Conservation (phyloP, 1,139 yeast genomes). For the Taphrina pruni region DNA sequence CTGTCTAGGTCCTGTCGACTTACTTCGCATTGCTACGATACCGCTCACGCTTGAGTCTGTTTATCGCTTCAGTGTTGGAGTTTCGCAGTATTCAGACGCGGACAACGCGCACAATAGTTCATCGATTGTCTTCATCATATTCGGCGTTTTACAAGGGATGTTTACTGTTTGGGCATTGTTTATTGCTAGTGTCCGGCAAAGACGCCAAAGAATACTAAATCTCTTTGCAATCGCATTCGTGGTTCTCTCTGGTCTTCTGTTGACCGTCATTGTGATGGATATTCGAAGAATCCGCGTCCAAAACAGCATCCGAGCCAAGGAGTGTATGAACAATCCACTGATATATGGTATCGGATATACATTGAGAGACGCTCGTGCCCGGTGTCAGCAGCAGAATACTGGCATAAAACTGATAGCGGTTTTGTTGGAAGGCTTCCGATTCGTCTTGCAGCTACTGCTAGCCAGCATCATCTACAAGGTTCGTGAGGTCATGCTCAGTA, state of each 20-base stretch:
- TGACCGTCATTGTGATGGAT: neutral
- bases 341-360: neutral
- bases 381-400: neutral
- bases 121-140: neutral
- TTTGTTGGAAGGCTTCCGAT: neutral
- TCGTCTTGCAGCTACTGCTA: slow-evolving; percentile 12
- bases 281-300: neutral
- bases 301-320: neutral
- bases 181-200: neutral
- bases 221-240: neutral
- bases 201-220: neutral
- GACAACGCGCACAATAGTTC: neutral
- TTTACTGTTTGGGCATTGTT: slow-evolving; percentile 4
- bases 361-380: slow-evolving; percentile 3
- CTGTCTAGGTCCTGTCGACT: neutral
- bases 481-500: neutral
- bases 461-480: neutral
- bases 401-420: slow-evolving; percentile 3
- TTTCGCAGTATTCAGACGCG: neutral
- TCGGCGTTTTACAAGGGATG: neutral
- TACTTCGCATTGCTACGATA: neutral
- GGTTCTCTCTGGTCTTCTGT: neutral
- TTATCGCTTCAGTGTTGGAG: slow-evolving; percentile 5
- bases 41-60: neutral
- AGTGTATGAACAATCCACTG: neutral